Conservation (phyloP, 2,329 filamentous ascomycete genomes). For the Diaporthe sp. region DNA sequence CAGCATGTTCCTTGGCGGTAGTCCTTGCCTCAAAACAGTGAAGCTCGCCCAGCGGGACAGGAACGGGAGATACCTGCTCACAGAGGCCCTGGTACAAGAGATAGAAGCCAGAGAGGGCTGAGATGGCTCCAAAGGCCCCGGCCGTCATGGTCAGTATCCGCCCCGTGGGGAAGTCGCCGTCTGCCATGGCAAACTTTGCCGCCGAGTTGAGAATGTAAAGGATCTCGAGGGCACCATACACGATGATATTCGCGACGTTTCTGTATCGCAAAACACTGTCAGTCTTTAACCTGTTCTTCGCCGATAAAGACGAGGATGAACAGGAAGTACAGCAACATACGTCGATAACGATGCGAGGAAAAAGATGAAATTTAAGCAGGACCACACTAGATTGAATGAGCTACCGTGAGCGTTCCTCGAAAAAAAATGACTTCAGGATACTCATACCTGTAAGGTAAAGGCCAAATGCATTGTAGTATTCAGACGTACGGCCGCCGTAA, state of each 20-base stretch:
- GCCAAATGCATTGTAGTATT: constrained; percentile 12
- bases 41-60: background rate
- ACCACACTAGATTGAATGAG: background rate
- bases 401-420: background rate
- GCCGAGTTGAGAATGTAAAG: background rate
- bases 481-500: constrained; percentile 14
- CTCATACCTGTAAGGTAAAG: constrained; percentile 7
- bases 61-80: background rate
- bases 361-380: background rate
- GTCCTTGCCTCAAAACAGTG: background rate
- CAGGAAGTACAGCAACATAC: background rate
- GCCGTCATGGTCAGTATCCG: background rate
- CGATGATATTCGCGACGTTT: constrained; percentile 1
- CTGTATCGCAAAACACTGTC: background rate
- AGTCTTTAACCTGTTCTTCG: background rate
- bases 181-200: background rate
- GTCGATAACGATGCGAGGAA: constrained; percentile 4
- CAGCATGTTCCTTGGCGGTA: background rate
- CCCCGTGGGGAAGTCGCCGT: background rate
- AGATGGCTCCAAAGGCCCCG: background rate
- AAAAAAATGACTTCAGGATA: no score
- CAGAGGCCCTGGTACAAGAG: constrained; percentile 1
- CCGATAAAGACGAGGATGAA: no score
- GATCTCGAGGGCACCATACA: background rate
- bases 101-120: background rate